Percentiles rank a stretch among this genome's conserved stretches.
phyloP scores from a whole-genome alignment of 73 alveolate genomes.

The Tetrahymena elliotti region DNA sequence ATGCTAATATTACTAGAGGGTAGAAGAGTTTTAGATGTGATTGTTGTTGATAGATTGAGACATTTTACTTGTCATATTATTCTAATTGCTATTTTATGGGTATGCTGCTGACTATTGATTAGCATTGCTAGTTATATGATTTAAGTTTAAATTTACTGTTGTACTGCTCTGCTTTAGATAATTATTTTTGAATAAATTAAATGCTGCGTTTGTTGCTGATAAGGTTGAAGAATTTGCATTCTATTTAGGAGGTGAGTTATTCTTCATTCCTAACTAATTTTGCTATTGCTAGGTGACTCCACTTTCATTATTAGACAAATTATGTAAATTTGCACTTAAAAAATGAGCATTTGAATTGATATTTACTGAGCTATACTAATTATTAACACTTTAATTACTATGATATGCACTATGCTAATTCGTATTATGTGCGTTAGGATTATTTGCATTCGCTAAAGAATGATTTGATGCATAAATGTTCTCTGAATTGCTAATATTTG shows the following conservation, averaged over 20 bases:
- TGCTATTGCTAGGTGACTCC: not conserved
- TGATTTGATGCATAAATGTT: not conserved
- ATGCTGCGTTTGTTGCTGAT: not conserved
- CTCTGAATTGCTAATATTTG: not conserved
- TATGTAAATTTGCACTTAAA: not conserved
- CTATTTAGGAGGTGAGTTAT: not conserved
- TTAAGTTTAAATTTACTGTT: not conserved
- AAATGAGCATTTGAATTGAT: not conserved
- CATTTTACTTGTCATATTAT: not conserved
- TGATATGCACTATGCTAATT: not conserved
- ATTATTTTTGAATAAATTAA: not conserved
- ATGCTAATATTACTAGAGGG: not conserved
- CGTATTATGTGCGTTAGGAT: not conserved
- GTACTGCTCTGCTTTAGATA: not conserved
- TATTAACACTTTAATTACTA: not conserved
- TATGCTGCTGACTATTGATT: not conserved
- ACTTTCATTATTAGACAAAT: not conserved
- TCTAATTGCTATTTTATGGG: not conserved
- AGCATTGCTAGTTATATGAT: not conserved
- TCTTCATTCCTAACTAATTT: not conserved
- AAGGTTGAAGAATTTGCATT: not conserved
- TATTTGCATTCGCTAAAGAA: not conserved
- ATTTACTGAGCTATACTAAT: not conserved
- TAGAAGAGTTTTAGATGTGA: not conserved
- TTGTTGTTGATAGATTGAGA: not conserved